These are phyloP conservation scores for Penicillium sp. DNA, from an alignment of 2,329 filamentous ascomycete species.

Conservation along the genomic window DNA sequence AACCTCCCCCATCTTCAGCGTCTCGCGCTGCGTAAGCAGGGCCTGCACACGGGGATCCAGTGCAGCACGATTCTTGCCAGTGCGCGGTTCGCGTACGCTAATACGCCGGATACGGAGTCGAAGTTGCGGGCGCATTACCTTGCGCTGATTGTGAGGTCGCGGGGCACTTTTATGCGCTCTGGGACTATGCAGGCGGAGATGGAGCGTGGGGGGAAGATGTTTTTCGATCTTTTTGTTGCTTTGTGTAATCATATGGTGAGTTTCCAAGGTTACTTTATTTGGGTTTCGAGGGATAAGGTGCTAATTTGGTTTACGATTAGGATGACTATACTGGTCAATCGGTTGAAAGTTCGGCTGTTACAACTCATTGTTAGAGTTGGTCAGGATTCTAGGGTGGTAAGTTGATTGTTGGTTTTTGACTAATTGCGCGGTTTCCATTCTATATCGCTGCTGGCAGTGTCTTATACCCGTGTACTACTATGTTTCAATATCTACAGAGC, in stretches of 20 bases:
- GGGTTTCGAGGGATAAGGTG: background rate
- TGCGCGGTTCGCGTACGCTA: constrained; percentile 83
- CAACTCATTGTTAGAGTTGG: background rate
- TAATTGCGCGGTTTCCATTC: background rate
- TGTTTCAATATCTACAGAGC: constrained; percentile 1
- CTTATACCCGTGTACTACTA: constrained; percentile 22
- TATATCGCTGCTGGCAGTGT: constrained; percentile 1
- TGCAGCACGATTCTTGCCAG: constrained; percentile 81
- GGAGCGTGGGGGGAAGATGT: constrained; percentile 80
- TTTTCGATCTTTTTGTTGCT: constrained; percentile 92
- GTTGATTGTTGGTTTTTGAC: background rate
- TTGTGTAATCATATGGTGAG: constrained; percentile 85
- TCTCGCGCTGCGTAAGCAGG: constrained; percentile 82
- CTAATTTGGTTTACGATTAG: constrained; percentile 10
- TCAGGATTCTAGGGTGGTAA: background rate
- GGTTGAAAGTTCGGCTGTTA: constrained; percentile 15
- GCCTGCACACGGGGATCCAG: constrained; percentile 78
- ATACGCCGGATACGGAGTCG: constrained; percentile 88
- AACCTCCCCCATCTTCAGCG: constrained; percentile 80
- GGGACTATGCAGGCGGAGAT: constrained; percentile 96
- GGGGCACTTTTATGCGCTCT: constrained; percentile 85
- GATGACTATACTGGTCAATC: constrained; percentile 25
- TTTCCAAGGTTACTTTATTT: constrained; percentile 13
- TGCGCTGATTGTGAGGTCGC: constrained; percentile 83
- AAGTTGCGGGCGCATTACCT: constrained; percentile 88